phyloP scores from a whole-genome alignment of 352 stramenopile genomes.

The Phytophthora brassicae region DNA sequence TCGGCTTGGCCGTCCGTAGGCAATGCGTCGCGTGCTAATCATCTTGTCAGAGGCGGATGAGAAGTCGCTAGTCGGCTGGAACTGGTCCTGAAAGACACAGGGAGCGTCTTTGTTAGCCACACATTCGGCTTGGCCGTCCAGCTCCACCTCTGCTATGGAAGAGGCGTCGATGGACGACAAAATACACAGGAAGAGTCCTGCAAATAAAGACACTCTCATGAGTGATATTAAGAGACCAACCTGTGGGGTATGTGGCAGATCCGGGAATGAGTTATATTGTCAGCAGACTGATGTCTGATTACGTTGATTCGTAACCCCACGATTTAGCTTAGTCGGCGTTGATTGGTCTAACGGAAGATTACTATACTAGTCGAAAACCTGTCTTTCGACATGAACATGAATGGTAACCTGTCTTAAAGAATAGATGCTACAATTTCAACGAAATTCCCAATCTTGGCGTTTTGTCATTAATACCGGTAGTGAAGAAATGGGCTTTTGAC shows the following conservation, averaged over 20 bases:
- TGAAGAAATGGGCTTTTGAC: no score
- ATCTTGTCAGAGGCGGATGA: conserved; percentile 14
- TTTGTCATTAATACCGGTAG: no score
- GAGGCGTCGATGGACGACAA: not conserved
- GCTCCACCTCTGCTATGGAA: conserved; percentile 8
- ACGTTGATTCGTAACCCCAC: not conserved
- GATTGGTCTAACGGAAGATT: conserved; percentile 11
- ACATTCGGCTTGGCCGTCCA: conserved; percentile 20
- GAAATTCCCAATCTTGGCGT: not conserved
- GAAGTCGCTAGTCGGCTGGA: not conserved
- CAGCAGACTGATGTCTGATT: not conserved
- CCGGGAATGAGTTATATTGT: conserved; percentile 13
- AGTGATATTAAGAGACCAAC: conserved; percentile 3
- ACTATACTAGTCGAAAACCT: not conserved
- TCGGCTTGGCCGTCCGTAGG: conserved; percentile 21
- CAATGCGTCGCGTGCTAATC: conserved; percentile 42
- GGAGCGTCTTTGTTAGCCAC: conserved; percentile 28
- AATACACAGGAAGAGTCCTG: not conserved
- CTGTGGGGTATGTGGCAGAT: conserved; percentile 10
- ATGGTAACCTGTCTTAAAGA: no score
- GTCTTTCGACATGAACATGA: not conserved
- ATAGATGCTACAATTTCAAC: no score
- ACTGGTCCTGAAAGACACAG: conserved; percentile 13
- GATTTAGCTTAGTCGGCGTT: not conserved
- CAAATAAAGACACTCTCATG: conserved; percentile 15